These are phyloP conservation scores for Phytophthora boehmeriae DNA, from an alignment of 352 stramenopile species.

Conservation along the genomic window DNA sequence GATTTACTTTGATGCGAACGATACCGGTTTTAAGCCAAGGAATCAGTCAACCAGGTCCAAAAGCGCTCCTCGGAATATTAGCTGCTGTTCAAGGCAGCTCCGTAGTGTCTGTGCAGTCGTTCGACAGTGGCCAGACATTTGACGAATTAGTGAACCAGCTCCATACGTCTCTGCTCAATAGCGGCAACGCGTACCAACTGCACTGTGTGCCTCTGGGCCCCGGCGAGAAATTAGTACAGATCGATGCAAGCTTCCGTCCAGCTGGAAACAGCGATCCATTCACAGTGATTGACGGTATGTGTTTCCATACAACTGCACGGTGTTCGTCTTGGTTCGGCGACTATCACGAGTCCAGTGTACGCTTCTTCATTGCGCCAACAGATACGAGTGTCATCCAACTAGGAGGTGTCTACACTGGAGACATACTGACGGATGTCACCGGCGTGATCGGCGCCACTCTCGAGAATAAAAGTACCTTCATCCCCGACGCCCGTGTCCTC, in stretches of 20 bases:
- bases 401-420: constrained; percentile 24
- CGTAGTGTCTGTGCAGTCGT: constrained; percentile 41
- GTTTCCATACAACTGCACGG: constrained; percentile 58
- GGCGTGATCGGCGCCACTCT: constrained; percentile 27
- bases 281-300: constrained; percentile 52
- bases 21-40: constrained; percentile 14
- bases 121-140: constrained; percentile 33
- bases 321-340: constrained; percentile 66
- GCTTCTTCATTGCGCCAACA: constrained; percentile 49
- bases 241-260: constrained; percentile 44
- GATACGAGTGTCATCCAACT: constrained; percentile 39
- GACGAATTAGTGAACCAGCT: constrained; percentile 37
- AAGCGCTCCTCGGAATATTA: constrained; percentile 26
- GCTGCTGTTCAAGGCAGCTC: constrained; percentile 24
- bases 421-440: constrained; percentile 44
- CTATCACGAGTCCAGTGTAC: constrained; percentile 39
- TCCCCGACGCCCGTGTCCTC: constrained; percentile 31
- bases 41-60: not conserved
- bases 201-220: constrained; percentile 37
- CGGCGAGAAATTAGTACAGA: constrained; percentile 51
- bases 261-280: constrained; percentile 8
- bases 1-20: constrained; percentile 28
- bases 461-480: constrained; percentile 14
- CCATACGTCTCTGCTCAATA: constrained; percentile 22
- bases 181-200: constrained; percentile 33